Evolutionary conservation across 192 early-diverging fungal genomes (phyloP), one percentile per base, ranked within the genome.

Genomic region (Backusella luteola): DNA sequence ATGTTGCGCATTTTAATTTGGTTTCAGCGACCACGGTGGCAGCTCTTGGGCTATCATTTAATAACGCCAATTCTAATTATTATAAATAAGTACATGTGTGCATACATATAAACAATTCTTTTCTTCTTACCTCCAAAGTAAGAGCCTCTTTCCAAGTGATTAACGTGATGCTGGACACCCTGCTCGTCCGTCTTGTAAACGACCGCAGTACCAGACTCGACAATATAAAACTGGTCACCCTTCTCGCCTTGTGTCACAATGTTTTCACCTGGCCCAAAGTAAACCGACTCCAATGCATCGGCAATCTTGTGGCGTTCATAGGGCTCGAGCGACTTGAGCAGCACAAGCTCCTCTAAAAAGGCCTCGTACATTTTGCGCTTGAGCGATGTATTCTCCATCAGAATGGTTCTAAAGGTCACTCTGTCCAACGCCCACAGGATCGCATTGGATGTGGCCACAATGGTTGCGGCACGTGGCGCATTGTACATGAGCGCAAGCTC

Each of bases 401-500:
- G 83, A 75, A 99, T 96, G 38, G 94, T 86, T 67, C 97, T 92
- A 89, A 99, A 99, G 0, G 98, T 98, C 41, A 99, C 93, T 70
- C 98, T 93, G 84, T 99, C 98, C 46, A 99, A 80, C 3, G 98
- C 98, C 98, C 98, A 99, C 70, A 99, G 86, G 29, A 95, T 92
- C 19, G 91, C 85, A 59, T 94, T 90, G 6, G 90, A 63, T 0
- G 96, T 98, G 1, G 96, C 93, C 6, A 87, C 86, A n/a, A 99
- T 93, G 0, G 97, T 98, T 32, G 98, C 98, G 0, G 98, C 98
- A 44, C 98, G 91, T 15, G 98, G 98, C 11, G 96, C 96, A 79
- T 98, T 98, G 85, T 99, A 99, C 98, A 99, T 99, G 12, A 99
- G 88, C 44, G 98, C 98, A 67, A 99, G 88, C 85, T 99, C 97